phyloP scores from a whole-genome alignment of 129 eudicot genomes.

The Pseudognaphalium luteoalbum region DNA sequence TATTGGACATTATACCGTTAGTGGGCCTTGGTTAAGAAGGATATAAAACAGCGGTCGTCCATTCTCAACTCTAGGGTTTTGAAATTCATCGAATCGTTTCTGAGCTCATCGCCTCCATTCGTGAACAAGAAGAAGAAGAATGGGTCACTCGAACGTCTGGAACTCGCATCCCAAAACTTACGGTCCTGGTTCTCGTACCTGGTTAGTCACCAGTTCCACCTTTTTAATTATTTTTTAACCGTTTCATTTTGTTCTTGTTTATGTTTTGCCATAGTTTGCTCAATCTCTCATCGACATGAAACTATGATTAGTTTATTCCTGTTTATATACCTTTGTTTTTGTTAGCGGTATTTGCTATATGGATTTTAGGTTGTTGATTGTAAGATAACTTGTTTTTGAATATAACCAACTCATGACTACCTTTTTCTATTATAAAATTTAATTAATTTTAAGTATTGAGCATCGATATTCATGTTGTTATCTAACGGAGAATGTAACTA shows the following conservation, averaged over 20 bases:
- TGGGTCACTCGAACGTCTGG: constrained; percentile 5
- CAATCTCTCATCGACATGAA: neutral
- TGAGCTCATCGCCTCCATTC: neutral
- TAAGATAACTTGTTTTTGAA: too few relatives aligned
- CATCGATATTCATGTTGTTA: neutral
- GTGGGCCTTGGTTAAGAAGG: constrained; percentile 1
- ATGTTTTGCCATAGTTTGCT: neutral
- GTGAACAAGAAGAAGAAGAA: neutral
- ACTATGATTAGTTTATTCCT: neutral
- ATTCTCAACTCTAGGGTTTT: neutral
- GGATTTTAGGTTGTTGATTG: neutral
- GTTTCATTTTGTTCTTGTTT: neutral
- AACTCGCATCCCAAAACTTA: constrained; percentile 10
- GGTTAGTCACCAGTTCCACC: neutral
- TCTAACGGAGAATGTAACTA: too few relatives aligned
- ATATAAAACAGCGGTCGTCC: neutral
- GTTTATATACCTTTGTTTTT: neutral
- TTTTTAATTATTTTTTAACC: too few relatives aligned
- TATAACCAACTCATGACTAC: too few relatives aligned
- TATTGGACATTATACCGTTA: neutral
- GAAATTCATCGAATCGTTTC: neutral
- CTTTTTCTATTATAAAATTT: too few relatives aligned
- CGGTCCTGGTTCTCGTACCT: constrained; percentile 12
- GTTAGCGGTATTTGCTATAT: neutral
- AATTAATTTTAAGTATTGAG: neutral